phyloP scores from a whole-genome alignment of 192 early-diverging fungal genomes.

The Phycomyces nitens region DNA sequence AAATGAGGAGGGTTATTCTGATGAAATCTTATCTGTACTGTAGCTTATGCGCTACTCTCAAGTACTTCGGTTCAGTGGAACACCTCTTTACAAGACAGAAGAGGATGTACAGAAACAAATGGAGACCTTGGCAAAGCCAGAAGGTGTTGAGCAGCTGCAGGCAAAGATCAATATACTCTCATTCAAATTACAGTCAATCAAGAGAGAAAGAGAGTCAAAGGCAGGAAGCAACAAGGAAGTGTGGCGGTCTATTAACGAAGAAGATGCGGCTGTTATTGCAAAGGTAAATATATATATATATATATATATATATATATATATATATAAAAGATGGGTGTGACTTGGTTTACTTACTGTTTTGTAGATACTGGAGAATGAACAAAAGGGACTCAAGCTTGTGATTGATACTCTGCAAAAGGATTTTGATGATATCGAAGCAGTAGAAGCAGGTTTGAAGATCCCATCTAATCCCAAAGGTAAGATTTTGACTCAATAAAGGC shows the following conservation, averaged over 20 bases:
- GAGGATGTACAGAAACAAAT: constrained; percentile 68
- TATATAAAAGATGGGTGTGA: too few relatives aligned
- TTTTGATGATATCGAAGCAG: constrained; percentile 7
- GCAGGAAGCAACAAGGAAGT: background rate
- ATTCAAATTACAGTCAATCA: constrained; percentile 68
- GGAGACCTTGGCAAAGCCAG: constrained; percentile 65
- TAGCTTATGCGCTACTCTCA: constrained; percentile 87
- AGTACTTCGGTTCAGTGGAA: constrained; percentile 78
- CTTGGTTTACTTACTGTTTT: background rate
- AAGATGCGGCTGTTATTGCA: constrained; percentile 10
- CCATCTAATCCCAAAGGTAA: too few relatives aligned
- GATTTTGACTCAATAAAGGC: too few relatives aligned
- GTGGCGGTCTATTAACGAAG: constrained; percentile 21
- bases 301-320: background rate
- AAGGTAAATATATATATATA: constrained; percentile 12
- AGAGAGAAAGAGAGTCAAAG: constrained; percentile 35
- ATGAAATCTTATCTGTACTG: background rate
- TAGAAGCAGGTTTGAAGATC: constrained; percentile 12
- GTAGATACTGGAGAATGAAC: constrained; percentile 22
- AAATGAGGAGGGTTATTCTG: background rate
- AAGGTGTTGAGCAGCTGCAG: constrained; percentile 56
- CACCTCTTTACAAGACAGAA: constrained; percentile 79
- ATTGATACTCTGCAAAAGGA: constrained; percentile 24
- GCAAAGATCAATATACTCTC: constrained; percentile 78
- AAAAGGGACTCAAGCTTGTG: constrained; percentile 17